phyloP scores from a whole-genome alignment of 2,329 filamentous ascomycete species.

The Ophiosphaerella herpotricha region DNA sequence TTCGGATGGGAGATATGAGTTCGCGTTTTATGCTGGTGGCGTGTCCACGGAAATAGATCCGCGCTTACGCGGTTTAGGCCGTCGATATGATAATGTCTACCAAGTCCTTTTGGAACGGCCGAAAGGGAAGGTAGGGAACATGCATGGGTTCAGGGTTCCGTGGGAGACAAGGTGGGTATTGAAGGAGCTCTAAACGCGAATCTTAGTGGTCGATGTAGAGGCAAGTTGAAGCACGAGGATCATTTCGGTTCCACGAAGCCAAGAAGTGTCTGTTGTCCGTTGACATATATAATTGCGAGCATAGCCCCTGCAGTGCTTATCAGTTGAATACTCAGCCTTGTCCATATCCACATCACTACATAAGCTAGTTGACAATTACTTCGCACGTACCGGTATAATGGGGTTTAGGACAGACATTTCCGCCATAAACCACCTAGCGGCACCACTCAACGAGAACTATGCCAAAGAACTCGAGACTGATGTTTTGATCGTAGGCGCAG shows the following conservation, averaged over 20 bases:
- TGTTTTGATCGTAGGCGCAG: slow-evolving; percentile 47
- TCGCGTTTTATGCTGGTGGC: slow-evolving; percentile 10
- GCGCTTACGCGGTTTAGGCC: slow-evolving; percentile 3
- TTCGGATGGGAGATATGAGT: slow-evolving; percentile 16
- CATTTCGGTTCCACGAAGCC: slow-evolving; percentile 4
- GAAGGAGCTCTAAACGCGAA: neutral
- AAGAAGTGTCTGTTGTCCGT: slow-evolving; percentile 16
- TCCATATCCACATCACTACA: neutral
- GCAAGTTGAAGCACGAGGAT: slow-evolving; percentile 12
- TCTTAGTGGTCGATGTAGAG: slow-evolving; percentile 1
- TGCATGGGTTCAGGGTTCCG: neutral
- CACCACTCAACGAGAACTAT: slow-evolving; percentile 35
- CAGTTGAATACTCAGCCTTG: slow-evolving; percentile 2
- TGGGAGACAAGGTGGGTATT: neutral
- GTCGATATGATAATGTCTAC: slow-evolving; percentile 9
- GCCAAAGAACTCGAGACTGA: slow-evolving; percentile 43
- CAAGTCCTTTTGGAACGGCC: slow-evolving; percentile 12
- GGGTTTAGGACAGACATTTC: slow-evolving; percentile 41
- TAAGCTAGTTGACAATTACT: neutral
- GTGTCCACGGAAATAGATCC: slow-evolving; percentile 10
- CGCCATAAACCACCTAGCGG: slow-evolving; percentile 25
- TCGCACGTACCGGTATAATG: slow-evolving; percentile 20
- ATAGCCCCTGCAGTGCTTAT: neutral
- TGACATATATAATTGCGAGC: slow-evolving; percentile 22
- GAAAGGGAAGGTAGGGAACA: slow-evolving; percentile 10